Base-by-base conservation (phyloP, 805 yeast species). In the Candida easanensis region DNA sequence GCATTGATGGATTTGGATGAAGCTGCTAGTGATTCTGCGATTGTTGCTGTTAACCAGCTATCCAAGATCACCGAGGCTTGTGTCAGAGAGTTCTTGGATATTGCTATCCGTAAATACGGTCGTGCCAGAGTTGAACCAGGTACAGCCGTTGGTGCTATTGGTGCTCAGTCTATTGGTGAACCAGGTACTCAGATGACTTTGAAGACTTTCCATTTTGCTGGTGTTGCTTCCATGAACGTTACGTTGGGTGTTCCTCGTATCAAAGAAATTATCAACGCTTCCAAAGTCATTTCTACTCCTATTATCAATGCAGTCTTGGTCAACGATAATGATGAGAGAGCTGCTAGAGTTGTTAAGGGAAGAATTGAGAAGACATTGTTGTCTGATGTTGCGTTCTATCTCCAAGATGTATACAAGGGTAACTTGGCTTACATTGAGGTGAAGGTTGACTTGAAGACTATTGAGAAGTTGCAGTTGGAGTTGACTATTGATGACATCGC, bases 171-270 rank as follows among this genome's bases (percentile, higher is more conserved):
- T 34, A 93, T 93, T 71, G 99, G 99, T 70, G 99, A 91, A 62
- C 99, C 99, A 18, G 99, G 98, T 64, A 93, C 99, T 1, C 99
- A 93, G 70, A 93, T 93, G 99, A 93, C 99, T 4, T 76, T 85
- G 61, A 85, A 85, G 63, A 85, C 95, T 46, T 91, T 91, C 88
- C 99, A 93, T 74, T 93, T 93, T 76, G 99, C 99, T 58, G 99
- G 99, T 76, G 99, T 93, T 45, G 98, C 99, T 27, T 86, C 96
- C 36, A 93, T 91, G 97, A 93, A 93, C 71, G 96, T 91, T 52
- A 93, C 99, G 0, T 77, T 93, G 54, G 99, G 99, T 79, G 99
- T 93, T 41, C 99, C 99, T 38, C 97, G 99, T 78, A 91, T 93
- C 63, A 93, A 93, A 69, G 99, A 93, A 73, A 93, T 93, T 64